Evolutionary conservation across 768 basidiomycete species (phyloP), one percentile per base, ranked within the genome.

Genomic region (Lactarius pseudohatsudake): DNA sequence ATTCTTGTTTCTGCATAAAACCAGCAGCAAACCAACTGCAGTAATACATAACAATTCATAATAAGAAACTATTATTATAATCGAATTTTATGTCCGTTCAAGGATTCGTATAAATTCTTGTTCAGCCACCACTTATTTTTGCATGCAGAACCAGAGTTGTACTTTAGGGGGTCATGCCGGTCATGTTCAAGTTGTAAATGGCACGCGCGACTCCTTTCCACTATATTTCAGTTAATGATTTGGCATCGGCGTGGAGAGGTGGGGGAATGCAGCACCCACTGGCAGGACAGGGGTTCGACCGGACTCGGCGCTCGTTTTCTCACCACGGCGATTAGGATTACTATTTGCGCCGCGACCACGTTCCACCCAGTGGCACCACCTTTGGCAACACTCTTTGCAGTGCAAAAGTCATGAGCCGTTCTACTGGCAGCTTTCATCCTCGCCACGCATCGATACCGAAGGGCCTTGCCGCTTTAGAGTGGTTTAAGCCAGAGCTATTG

Each of bases 401-500:
- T 15, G 47, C 47, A 50, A 2, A 6, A 6, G 20, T 22, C 36
- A 66, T 62, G 60, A 54, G 45, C 26, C 60, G 56, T 50, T 41
- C 45, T 4, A 40, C n/a, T n/a, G 41, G 47, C 11, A 22, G 45
- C n/a, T 26, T 22, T 5, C 26, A 26, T 26, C 26, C 43, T 30
- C 53, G 61, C 15, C 45, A 47, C 22, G 1, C 22, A 7, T 34
- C 61, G 1, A 53, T 58, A 18, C 56, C 65, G 28, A 66, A 63
- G 15, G 26, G 32, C 10, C n/a, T 67, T 15, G 10, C 36, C 6
- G 11, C 47, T 18, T 54, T 32, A 3, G 57, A 63, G 32, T 28
- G 50, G 30, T 63, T 67, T 20, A 62, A 63, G 8, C 66, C 66
- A 13, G 66, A 67, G 13, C 50, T 13, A 18, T 56, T 67, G 56